Conservation (phyloP, 2,329 filamentous ascomycete species). For the Tolypocladium tundrense region DNA sequence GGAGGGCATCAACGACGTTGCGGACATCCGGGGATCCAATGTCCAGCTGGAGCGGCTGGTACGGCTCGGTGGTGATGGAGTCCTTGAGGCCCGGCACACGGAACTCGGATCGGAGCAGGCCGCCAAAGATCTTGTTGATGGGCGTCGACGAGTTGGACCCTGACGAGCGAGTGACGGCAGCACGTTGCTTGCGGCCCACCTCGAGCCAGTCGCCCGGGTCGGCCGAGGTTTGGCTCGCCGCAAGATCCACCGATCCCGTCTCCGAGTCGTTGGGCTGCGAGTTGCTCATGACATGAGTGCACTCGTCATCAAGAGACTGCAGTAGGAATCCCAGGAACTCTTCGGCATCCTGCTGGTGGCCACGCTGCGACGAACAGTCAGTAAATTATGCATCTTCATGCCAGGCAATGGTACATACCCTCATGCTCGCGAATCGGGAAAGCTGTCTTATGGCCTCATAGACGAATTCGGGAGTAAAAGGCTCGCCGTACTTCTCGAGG, state of each 20-base stretch:
- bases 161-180: constrained; percentile 77
- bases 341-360: constrained; percentile 95
- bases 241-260: constrained; percentile 19
- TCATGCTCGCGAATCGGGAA: constrained; percentile 85
- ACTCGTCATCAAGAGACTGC: constrained; percentile 89
- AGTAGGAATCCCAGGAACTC: constrained; percentile 92
- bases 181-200: constrained; percentile 83
- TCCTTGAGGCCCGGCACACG: constrained; percentile 77
- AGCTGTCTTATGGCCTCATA: constrained; percentile 85
- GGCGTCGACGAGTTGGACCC: constrained; percentile 69
- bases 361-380: constrained; percentile 45
- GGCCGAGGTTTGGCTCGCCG: constrained; percentile 15
- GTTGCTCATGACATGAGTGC: constrained; percentile 57
- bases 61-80: constrained; percentile 87
- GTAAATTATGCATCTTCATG: background rate
- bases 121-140: constrained; percentile 89
- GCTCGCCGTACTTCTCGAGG: constrained; percentile 80
- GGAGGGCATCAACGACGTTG: constrained; percentile 87
- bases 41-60: constrained; percentile 88
- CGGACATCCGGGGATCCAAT: constrained; percentile 80
- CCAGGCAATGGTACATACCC: constrained; percentile 42
- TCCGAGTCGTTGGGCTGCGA: constrained; percentile 30
- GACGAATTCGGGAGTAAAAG: constrained; percentile 88
- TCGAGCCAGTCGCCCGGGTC: constrained; percentile 65
- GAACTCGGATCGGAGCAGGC: constrained; percentile 81